Base-by-base conservation (phyloP, 257 asterid species). In the Salvia miltiorrhiza region DNA sequence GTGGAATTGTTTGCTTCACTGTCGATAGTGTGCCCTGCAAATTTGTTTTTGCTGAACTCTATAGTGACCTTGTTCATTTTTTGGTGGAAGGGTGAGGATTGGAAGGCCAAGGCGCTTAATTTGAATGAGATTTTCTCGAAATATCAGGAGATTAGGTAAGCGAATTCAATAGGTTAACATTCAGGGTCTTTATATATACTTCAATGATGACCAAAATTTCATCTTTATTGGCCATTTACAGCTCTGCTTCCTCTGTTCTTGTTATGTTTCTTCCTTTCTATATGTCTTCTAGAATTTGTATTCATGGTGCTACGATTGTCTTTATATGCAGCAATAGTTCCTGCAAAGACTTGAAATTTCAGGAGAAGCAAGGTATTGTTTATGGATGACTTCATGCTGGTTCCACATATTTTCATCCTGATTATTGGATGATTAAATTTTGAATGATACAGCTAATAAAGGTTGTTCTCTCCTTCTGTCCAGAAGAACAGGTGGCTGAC, bases 21-120 rank as follows among this genome's bases (percentile, higher is more conserved):
- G 47, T 10, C 17, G 33, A 13, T 50, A 44, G 47, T 4, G 28
- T 66, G 43, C 23, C 23, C 11, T 60, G 1, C 11, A 39, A 23
- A 24, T 45, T 62, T 55, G 69, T 35, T 33, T 63, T 4, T 43
- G 44, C 11, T 3, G 40, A 32, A 19, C 20, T n/a, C 9, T 74
- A 64, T 37, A 26, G 60, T 56, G 70, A 71, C 59, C 37, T 14
- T 54, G 58, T 32, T 16, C 37, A 7, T 39, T 40, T 72, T 67
- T 53, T 67, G 32, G 49, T 79, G 65, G 82, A 43, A 90, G 98
- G 87, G 79, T 43, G 90, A 83, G 48, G 63, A 72, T 69, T 90
- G 97, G 97, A 83, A 78, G 80, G 76, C 83, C 33, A 75, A 57
- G 57, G 88, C 95, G 54, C 73, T 75, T 32, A 76, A 84, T 79